Conservation (phyloP, 805 yeast species). For the Saccharomycopsis sp. region DNA sequence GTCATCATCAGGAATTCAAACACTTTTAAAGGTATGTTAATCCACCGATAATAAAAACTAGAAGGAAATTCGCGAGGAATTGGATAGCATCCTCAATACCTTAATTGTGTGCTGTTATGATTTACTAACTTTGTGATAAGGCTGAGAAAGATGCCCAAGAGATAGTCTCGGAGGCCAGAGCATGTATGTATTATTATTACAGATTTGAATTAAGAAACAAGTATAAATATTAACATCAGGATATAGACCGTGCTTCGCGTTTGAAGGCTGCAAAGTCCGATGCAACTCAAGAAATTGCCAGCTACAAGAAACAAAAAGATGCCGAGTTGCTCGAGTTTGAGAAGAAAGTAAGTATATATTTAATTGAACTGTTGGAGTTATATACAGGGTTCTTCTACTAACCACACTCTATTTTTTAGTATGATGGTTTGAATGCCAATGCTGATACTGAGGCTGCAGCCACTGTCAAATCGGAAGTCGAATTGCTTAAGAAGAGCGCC, state of each 20-base stretch:
- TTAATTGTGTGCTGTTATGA: neutral
- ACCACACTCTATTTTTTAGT: conserved; percentile 28
- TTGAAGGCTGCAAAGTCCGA: conserved; percentile 92
- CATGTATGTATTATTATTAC: conserved; percentile 44
- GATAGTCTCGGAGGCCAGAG: conserved; percentile 88
- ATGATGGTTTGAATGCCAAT: conserved; percentile 67
- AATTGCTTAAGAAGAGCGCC: conserved; percentile 59
- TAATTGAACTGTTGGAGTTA: neutral
- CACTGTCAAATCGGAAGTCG: conserved; percentile 63
- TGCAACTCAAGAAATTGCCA: conserved; percentile 83
- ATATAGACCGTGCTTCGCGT: conserved; percentile 66
- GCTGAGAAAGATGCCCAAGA: conserved; percentile 98
- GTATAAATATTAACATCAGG: neutral
- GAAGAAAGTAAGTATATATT: conserved; percentile 35
- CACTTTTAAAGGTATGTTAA: conserved; percentile 53
- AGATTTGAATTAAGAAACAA: neutral
- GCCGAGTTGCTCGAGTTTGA: conserved; percentile 70
- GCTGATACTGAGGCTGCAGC: conserved; percentile 76
- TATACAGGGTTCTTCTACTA: neutral
- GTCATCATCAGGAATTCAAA: conserved; percentile 55
- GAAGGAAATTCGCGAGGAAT: no score
- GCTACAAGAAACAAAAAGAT: conserved; percentile 80
- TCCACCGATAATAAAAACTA: no score
- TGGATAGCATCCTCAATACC: neutral
- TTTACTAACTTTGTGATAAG: conserved; percentile 27